Evolutionary conservation across 1,284 basidiomycete genomes (phyloP).

Genomic region (Malassezia yamatoensis): DNA sequence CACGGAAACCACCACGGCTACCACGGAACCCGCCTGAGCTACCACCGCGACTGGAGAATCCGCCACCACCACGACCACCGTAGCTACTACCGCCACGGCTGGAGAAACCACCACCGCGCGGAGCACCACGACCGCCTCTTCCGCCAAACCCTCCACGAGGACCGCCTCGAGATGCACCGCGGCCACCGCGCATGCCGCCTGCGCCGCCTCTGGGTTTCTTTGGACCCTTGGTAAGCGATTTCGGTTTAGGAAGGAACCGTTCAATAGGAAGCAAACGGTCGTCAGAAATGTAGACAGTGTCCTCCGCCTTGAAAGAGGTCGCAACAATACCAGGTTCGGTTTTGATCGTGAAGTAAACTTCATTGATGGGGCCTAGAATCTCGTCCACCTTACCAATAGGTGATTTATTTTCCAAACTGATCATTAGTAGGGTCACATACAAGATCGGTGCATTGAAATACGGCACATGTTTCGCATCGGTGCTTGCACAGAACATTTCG

Average conservation of each 20-base stretch:
- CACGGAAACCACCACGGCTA: not conserved
- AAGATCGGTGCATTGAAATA: conserved; percentile 99
- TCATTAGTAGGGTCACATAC: conserved; percentile 18
- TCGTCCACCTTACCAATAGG: conserved; percentile 91
- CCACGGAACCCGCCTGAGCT: conserved; percentile 1
- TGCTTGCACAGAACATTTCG: conserved; percentile 89
- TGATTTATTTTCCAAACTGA: conserved; percentile 80
- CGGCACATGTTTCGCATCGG: conserved; percentile 61
- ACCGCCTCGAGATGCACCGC: conserved; percentile 15
- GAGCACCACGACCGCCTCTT: not conserved
- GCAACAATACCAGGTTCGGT: conserved; percentile 95
- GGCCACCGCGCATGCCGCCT: conserved; percentile 38
- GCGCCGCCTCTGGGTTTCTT: conserved; percentile 38
- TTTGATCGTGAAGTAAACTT: conserved; percentile 96
- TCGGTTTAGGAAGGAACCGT: conserved; percentile 93
- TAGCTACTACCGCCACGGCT: conserved; percentile 22
- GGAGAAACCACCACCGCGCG: conserved; percentile 8
- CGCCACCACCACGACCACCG: conserved; percentile 31
- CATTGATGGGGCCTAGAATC: conserved; percentile 93
- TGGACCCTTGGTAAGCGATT: conserved; percentile 49
- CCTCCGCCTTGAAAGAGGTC: conserved; percentile 86
- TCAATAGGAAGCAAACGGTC: conserved; percentile 96
- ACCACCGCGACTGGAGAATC: conserved; percentile 3
- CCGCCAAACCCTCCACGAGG: conserved; percentile 5
- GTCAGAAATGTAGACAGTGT: conserved; percentile 91